phyloP scores from a whole-genome alignment of 2,329 filamentous ascomycete species.

The Trichoderma afroharzianum region DNA sequence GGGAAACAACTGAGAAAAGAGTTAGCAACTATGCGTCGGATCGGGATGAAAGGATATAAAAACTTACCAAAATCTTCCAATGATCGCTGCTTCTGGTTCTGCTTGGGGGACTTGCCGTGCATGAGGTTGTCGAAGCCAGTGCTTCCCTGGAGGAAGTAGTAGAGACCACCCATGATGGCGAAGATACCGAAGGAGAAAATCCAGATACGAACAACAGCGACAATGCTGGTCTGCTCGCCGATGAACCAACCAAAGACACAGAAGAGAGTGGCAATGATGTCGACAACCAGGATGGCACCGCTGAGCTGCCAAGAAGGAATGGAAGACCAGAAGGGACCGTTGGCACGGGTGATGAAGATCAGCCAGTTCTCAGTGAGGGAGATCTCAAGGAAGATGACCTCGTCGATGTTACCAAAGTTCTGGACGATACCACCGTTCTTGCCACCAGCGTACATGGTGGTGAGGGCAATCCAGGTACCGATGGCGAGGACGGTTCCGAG shows the following conservation, averaged over 20 bases:
- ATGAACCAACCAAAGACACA: conserved; percentile 82
- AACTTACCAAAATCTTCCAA: conserved; percentile 84
- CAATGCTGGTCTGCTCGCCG: conserved; percentile 64
- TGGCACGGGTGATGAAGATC: conserved; percentile 93
- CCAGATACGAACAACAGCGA: conserved; percentile 85
- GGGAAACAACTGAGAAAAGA: conserved; percentile 65
- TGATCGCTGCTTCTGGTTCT: conserved; percentile 76
- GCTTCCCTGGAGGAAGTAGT: conserved; percentile 77
- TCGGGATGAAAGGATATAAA: not conserved
- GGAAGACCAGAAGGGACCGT: conserved; percentile 88
- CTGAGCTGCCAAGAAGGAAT: conserved; percentile 81
- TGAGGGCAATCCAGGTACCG: conserved; percentile 86
- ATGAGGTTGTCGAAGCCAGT: conserved; percentile 85
- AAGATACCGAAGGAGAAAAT: conserved; percentile 89
- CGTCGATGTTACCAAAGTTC: conserved; percentile 79
- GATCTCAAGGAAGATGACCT: conserved; percentile 84
- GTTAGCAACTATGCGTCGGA: conserved; percentile 44
- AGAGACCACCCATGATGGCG: conserved; percentile 71
- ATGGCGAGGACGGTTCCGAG: conserved; percentile 76
- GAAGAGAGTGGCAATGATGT: conserved; percentile 82
- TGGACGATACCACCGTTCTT: conserved; percentile 80
- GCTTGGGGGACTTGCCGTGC: conserved; percentile 83
- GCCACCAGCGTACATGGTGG: conserved; percentile 70
- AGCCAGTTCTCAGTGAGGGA: conserved; percentile 93
- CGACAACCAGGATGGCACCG: conserved; percentile 75